Conservation (phyloP, 148 eudicot species). For the Rhododendron henanense region DNA sequence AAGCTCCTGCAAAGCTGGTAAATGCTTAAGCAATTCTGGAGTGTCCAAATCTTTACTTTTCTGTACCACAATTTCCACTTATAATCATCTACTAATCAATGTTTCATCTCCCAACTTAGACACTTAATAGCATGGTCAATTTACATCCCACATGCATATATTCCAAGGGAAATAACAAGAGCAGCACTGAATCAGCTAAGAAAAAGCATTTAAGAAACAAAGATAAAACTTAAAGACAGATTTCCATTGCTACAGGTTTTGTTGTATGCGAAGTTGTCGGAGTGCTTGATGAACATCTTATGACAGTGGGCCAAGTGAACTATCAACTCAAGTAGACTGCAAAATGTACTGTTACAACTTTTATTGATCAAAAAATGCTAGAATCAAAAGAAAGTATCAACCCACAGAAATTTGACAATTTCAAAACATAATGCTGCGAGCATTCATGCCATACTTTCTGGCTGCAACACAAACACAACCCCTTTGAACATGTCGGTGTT, state of each 20-base stretch:
- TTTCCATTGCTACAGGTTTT: neutral
- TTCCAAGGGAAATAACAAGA: neutral
- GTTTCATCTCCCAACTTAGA: neutral
- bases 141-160: neutral
- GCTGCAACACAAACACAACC: constrained; percentile 1
- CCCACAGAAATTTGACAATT: neutral
- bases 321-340: neutral
- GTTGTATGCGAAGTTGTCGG: neutral
- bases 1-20: constrained; percentile 90
- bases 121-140: neutral
- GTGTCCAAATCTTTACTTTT: constrained; percentile 89
- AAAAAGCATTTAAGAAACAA: neutral
- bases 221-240: neutral
- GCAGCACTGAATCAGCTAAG: neutral
- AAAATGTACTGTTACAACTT: neutral
- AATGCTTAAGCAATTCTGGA: constrained; percentile 75
- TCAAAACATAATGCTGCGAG: neutral
- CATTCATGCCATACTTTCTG: neutral
- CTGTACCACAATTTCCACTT: constrained; percentile 38
- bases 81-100: neutral
- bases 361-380: neutral
- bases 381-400: neutral
- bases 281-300: neutral
- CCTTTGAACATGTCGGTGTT: neutral
- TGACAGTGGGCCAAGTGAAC: neutral